Conservation (phyloP, 2,329 filamentous ascomycete species). For the Triangularia verruculosa region DNA sequence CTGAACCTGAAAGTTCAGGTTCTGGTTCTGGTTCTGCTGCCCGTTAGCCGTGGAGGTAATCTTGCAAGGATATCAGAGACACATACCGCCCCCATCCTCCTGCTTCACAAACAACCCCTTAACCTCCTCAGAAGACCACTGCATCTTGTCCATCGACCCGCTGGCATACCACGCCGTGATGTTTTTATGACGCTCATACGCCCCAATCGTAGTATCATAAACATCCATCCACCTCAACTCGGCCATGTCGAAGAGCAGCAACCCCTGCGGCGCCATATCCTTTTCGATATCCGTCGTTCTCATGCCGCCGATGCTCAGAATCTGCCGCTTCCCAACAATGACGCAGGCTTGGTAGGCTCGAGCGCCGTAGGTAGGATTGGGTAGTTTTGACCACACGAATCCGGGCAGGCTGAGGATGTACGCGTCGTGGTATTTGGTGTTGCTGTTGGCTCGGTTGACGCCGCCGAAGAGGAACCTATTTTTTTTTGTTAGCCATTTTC, state of each 20-base stretch:
- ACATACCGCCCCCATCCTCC: no score
- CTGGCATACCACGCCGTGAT: conserved; percentile 24
- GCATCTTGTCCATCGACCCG: no score
- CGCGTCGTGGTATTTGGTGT: conserved; percentile 14
- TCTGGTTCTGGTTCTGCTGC: no score
- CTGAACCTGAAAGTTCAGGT: no score
- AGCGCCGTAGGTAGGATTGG: conserved; percentile 7
- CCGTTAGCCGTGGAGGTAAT: no score
- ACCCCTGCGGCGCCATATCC: conserved; percentile 20
- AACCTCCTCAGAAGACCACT: no score
- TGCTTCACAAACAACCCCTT: no score
- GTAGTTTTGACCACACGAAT: conserved; percentile 23
- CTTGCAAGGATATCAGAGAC: no score
- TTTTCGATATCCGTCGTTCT: conserved; percentile 8
- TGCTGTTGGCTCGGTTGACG: conserved; percentile 7
- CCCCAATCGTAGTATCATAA: conserved; percentile 16
- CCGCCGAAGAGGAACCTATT: conserved; percentile 19
- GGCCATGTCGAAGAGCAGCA: conserved; percentile 25
- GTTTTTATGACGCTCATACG: conserved; percentile 12
- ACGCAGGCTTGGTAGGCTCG: conserved; percentile 14
- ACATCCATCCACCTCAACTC: conserved; percentile 18
- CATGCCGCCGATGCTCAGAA: conserved; percentile 22
- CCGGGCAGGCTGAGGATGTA: conserved; percentile 24
- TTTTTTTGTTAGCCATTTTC: no score
- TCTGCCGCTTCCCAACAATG: conserved; percentile 19